Evolutionary conservation across 371 early-diverging fungal species (phyloP).

Genomic region (Zancudomyces culisetae): DNA sequence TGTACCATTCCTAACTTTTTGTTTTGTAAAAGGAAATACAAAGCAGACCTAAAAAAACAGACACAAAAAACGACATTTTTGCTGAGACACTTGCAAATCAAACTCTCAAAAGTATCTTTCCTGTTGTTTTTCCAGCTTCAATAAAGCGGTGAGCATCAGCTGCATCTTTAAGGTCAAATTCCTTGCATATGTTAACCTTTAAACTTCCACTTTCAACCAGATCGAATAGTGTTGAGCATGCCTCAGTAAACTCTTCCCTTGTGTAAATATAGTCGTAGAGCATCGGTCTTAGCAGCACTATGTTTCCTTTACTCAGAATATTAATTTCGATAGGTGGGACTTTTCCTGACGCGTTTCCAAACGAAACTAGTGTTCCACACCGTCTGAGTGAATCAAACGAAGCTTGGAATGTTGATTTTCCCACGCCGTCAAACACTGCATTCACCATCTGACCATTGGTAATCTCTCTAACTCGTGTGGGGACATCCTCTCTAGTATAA

Average conservation of each 20-base stretch:
- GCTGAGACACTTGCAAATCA: too few relatives aligned
- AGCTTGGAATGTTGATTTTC: conserved; percentile 64
- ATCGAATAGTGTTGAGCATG: conserved; percentile 35
- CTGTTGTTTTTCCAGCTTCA: conserved; percentile 50
- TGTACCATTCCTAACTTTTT: too few relatives aligned
- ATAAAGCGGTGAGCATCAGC: conserved; percentile 63
- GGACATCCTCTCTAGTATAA: conserved; percentile 43
- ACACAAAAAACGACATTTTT: too few relatives aligned
- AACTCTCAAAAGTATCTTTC: too few relatives aligned
- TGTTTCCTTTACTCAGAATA: conserved; percentile 42
- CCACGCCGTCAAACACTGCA: conserved; percentile 83
- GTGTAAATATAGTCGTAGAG: conserved; percentile 50
- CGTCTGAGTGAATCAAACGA: conserved; percentile 48
- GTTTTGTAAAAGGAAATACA: too few relatives aligned
- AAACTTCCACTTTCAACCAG: conserved; percentile 33
- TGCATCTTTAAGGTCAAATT: conserved; percentile 51
- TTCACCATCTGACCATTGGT: conserved; percentile 61
- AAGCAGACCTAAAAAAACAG: too few relatives aligned
- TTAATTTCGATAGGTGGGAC: conserved; percentile 55
- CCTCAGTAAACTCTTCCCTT: conserved; percentile 43
- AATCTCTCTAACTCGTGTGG: conserved; percentile 48
- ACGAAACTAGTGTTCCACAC: conserved; percentile 69
- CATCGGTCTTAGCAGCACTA: conserved; percentile 41
- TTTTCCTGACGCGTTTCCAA: conserved; percentile 81
- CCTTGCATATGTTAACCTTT: conserved; percentile 44